phyloP scores from a whole-genome alignment of 2,329 filamentous ascomycete genomes.

The Alternaria alternata region DNA sequence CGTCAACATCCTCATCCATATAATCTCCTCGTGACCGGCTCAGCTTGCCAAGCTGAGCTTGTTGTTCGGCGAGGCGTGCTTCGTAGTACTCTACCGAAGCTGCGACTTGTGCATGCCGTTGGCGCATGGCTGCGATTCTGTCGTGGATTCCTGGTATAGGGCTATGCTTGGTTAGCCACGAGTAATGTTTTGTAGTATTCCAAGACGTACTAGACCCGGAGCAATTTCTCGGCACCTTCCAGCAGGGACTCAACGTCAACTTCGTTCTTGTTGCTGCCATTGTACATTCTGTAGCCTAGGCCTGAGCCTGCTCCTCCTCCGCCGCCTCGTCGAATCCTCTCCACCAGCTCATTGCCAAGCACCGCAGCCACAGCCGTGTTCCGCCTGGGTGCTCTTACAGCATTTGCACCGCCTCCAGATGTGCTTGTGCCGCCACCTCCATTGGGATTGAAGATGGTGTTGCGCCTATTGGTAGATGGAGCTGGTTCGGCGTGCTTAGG shows the following conservation, averaged over 20 bases:
- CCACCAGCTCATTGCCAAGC: conserved; percentile 84
- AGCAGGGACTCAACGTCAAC: conserved; percentile 88
- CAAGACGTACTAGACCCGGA: conserved; percentile 75
- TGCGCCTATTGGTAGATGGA: conserved; percentile 53
- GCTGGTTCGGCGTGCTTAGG: conserved; percentile 57
- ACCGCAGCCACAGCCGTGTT: conserved; percentile 91
- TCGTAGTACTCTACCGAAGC: conserved; percentile 84
- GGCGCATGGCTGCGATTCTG: conserved; percentile 75
- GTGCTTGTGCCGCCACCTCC: conserved; percentile 41
- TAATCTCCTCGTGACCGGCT: conserved; percentile 68
- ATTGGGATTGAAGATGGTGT: conserved; percentile 58
- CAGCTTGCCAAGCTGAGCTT: conserved; percentile 74
- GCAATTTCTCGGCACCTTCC: conserved; percentile 87
- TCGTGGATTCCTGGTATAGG: conserved; percentile 80
- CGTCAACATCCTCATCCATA: conserved; percentile 63
- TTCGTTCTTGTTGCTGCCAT: conserved; percentile 67
- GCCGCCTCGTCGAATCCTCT: conserved; percentile 72
- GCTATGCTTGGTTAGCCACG: conserved; percentile 46
- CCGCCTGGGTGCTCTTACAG: conserved; percentile 65
- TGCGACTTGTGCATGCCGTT: conserved; percentile 73
- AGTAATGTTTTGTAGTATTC: accelerated
- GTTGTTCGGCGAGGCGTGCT: conserved; percentile 77
- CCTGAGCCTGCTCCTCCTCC: conserved; percentile 62
- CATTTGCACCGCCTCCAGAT: conserved; percentile 49
- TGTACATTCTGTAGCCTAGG: conserved; percentile 53